Conservation (phyloP, 208 protist species). For the Trypanosoma avium region DNA sequence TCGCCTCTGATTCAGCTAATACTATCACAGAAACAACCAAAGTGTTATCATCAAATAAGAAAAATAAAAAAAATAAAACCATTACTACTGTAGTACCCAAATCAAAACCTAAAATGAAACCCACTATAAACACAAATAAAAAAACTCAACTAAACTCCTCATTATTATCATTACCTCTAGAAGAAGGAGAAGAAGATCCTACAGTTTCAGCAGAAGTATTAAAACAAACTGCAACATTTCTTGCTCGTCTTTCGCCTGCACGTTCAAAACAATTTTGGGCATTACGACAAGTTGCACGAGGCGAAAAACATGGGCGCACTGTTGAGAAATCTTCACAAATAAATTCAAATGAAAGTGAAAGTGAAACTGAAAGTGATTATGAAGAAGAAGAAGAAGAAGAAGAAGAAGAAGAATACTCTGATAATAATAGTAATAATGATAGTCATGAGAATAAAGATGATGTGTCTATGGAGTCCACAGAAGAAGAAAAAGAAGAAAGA, state of each 20-base stretch:
- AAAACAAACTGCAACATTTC: slow-evolving; percentile 44
- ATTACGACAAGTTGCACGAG: slow-evolving; percentile 58
- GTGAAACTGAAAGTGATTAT: slow-evolving; percentile 6
- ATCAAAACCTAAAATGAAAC: no score
- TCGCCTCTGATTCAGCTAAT: background rate
- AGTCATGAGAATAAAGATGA: slow-evolving; percentile 5
- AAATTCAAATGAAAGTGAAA: background rate
- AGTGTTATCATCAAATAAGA: no score
- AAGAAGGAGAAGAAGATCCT: slow-evolving; percentile 53
- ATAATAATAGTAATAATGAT: slow-evolving; percentile 1
- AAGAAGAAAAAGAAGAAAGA: no score
- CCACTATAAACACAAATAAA: background rate
- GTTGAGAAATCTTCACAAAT: slow-evolving; percentile 1
- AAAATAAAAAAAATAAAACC: background rate
- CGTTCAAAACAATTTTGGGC: slow-evolving; percentile 61
- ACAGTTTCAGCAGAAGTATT: slow-evolving; percentile 52
- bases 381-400: slow-evolving; percentile 25
- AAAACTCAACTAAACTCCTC: background rate
- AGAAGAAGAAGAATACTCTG: slow-evolving; percentile 9
- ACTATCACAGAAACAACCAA: background rate
- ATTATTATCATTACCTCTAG: slow-evolving; percentile 10
- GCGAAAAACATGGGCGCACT: slow-evolving; percentile 14
- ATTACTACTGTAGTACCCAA: no score
- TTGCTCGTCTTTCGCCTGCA: slow-evolving; percentile 37
- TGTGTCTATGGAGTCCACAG: background rate